These are phyloP conservation scores for Brasenia schreberi DNA, from an alignment of 164 flowering plant species.

Conservation along the genomic window DNA sequence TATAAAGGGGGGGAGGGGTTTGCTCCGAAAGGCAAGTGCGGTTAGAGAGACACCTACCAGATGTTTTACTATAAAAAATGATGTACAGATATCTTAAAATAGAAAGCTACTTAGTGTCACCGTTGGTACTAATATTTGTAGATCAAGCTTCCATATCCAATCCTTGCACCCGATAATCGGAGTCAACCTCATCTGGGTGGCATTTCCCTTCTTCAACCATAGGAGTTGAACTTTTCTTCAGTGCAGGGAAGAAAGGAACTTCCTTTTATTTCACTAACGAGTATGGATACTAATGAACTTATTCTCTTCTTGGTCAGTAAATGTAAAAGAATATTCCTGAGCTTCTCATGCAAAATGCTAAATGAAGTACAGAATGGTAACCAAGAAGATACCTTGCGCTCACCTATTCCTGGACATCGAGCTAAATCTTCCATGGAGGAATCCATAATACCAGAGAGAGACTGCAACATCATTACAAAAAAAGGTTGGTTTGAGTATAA, in stretches of 20 bases:
- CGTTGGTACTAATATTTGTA: not conserved
- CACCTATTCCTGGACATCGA: constrained; percentile 95
- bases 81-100: too few relatives aligned
- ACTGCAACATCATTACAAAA: constrained; percentile 24
- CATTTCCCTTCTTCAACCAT: not conserved
- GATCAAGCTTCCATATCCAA: not conserved
- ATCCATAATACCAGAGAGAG: constrained; percentile 82
- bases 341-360: not conserved
- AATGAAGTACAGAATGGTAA: not conserved
- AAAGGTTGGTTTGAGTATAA: too few relatives aligned
- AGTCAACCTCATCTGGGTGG: not conserved
- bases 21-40: too few relatives aligned
- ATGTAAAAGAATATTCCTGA: not conserved
- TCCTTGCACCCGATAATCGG: not conserved
- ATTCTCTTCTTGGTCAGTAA: not conserved
- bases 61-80: too few relatives aligned
- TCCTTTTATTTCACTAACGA: not conserved
- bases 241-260: not conserved
- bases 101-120: not conserved
- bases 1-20: not conserved
- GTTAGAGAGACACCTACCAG: not conserved
- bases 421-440: constrained; percentile 97
- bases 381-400: constrained; percentile 62
- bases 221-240: not conserved
- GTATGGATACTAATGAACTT: not conserved